These are phyloP conservation scores for Amaranthus tricolor DNA, from an alignment of 179 eudicot genomes.

Conservation along the genomic window DNA sequence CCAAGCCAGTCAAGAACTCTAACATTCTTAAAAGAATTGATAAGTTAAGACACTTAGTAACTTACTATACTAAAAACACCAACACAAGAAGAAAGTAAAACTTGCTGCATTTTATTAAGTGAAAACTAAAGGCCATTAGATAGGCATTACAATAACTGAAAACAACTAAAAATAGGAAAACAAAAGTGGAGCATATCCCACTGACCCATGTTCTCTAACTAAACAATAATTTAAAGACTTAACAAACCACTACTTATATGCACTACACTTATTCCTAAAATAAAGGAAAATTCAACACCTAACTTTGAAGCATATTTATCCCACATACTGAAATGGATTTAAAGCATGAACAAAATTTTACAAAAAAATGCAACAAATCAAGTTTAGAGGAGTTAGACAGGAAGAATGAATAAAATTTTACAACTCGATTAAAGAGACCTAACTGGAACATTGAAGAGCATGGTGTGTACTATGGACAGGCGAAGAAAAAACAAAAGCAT, in stretches of 20 bases:
- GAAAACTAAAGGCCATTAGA: too few species aligned
- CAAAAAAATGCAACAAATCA: not conserved
- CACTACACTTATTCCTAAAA: too few species aligned
- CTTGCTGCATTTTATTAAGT: too few species aligned
- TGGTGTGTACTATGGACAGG: not conserved
- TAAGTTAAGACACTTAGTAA: constrained; percentile 2
- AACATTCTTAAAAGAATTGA: not conserved
- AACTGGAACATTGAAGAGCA: not conserved
- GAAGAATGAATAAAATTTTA: not conserved
- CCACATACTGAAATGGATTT: not conserved
- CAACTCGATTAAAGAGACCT: not conserved
- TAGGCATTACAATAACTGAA: too few species aligned
- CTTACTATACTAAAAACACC: too few species aligned
- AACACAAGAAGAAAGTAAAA: too few species aligned
- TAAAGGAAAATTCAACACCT: not conserved
- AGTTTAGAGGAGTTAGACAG: not conserved
- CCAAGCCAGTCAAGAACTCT: not conserved
- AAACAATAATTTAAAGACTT: too few species aligned
- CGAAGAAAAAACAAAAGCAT: not conserved
- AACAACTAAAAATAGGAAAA: too few species aligned
- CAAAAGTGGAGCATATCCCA: too few species aligned
- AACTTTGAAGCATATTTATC: not conserved
- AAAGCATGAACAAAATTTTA: not conserved
- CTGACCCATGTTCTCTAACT: too few species aligned
- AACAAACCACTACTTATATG: too few species aligned